Evolutionary conservation across 2,329 filamentous ascomycete species (phyloP).

Genomic region (Xylariaceae sp.): DNA sequence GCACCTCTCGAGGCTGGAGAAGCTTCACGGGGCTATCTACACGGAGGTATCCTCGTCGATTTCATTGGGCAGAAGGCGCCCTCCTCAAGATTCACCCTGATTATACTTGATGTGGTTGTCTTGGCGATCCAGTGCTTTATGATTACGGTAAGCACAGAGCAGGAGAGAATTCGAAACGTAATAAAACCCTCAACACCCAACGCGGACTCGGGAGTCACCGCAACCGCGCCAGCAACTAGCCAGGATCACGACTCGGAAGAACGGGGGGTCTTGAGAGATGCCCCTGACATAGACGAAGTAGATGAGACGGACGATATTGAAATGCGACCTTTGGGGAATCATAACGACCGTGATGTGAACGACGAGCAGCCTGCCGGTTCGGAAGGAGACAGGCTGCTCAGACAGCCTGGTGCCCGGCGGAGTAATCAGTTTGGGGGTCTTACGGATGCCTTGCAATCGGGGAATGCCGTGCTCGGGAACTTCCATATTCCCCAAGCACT

Average conservation of each 20-base stretch:
- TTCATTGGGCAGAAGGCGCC: constrained; percentile 64
- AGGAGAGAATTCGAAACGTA: constrained; percentile 51
- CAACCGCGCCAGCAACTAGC: constrained; percentile 19
- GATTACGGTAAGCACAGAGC: constrained; percentile 59
- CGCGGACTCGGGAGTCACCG: constrained; percentile 25
- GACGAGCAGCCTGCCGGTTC: constrained; percentile 23
- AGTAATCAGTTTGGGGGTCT: constrained; percentile 29
- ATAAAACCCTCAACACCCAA: constrained; percentile 37
- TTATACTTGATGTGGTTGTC: constrained; percentile 54
- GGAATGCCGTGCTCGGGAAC: constrained; percentile 51
- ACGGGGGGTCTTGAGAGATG: constrained; percentile 45
- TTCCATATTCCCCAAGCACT: constrained; percentile 52
- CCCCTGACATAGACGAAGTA: constrained; percentile 32
- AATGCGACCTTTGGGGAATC: constrained; percentile 38
- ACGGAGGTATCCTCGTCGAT: constrained; percentile 64
- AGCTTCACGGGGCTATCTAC: constrained; percentile 59
- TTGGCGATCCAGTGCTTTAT: constrained; percentile 58
- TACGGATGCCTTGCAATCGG: constrained; percentile 48
- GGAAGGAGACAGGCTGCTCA: constrained; percentile 31
- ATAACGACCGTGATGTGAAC: constrained; percentile 5
- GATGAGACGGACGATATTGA: constrained; percentile 45
- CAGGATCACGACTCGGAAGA: constrained; percentile 57
- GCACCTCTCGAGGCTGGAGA: constrained; percentile 55
- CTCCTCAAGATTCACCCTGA: constrained; percentile 50
- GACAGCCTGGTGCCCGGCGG: constrained; percentile 17